A percentile compares a stretch with the other conserved stretches of the same genome.
Evolutionary conservation across 2,329 filamentous ascomycete species (phyloP).

Genomic region (Trichophaea hybrida): DNA sequence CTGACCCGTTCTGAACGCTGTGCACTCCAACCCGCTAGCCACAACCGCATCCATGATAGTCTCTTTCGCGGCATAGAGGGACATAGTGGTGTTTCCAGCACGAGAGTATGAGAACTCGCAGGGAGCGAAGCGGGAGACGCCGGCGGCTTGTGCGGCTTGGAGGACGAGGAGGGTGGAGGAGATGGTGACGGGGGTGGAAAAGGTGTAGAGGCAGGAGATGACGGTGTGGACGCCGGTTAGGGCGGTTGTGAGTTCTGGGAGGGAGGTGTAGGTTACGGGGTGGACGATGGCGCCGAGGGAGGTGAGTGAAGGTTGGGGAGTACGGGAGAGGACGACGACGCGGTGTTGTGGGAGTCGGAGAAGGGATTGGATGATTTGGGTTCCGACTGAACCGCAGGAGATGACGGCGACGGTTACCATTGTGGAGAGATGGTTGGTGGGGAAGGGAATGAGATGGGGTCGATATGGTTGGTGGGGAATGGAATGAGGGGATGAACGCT

Average conservation of each 20-base stretch:
- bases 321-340: conserved; percentile 1
- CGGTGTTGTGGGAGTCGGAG: not conserved
- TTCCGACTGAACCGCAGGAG: not conserved
- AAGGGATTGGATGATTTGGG: not conserved
- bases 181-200: not conserved
- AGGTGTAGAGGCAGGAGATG: not conserved
- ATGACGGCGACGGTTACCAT: not conserved
- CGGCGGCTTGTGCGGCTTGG: not conserved
- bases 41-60: conserved; percentile 2
- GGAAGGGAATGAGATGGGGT: too few relatives aligned
- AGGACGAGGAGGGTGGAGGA: not conserved
- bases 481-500: too few relatives aligned
- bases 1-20: conserved; percentile 1
- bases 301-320: not conserved
- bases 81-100: not conserved
- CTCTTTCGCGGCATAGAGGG: not conserved
- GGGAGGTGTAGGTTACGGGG: conserved; percentile 4
- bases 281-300: not conserved
- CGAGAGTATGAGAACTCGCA: not conserved
- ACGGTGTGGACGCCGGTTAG: not conserved
- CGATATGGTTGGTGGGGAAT: not conserved
- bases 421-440: too few relatives aligned
- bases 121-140: conserved; percentile 7
- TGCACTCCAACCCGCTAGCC: conserved; percentile 4
- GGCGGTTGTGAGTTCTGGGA: not conserved